Conservation (phyloP, 768 basidiomycete genomes). For the Gautieria morchelliformis region DNA sequence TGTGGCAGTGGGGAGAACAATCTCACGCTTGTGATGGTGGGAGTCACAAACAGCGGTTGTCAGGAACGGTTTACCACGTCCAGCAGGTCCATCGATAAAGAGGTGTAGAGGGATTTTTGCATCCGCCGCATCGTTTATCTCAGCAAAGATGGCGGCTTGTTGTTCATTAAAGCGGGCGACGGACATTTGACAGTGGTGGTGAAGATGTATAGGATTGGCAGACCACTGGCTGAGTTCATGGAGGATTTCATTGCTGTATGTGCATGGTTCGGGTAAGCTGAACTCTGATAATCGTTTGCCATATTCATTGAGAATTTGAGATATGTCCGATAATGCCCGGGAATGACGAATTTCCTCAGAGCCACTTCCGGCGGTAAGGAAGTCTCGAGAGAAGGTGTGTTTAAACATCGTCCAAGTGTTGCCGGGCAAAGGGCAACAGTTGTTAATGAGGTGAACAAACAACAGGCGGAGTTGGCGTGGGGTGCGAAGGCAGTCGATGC, state of each 20-base stretch:
- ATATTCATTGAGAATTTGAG: slow-evolving; percentile 15
- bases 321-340: slow-evolving; percentile 17
- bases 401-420: slow-evolving; percentile 21
- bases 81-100: background rate
- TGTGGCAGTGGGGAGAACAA: slow-evolving; percentile 31
- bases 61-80: background rate
- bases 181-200: slow-evolving; percentile 8
- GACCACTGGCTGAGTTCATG: slow-evolving; percentile 20
- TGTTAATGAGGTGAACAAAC: slow-evolving; percentile 29
- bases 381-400: slow-evolving; percentile 17
- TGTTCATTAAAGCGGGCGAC: slow-evolving; percentile 15
- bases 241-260: slow-evolving; percentile 24
- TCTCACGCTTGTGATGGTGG: background rate
- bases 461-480: slow-evolving; percentile 29
- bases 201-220: slow-evolving; percentile 3
- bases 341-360: slow-evolving; percentile 15
- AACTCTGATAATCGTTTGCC: slow-evolving; percentile 20
- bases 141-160: slow-evolving; percentile 16
- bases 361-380: slow-evolving; percentile 10
- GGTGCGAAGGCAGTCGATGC: slow-evolving; percentile 20
- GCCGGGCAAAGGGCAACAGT: slow-evolving; percentile 18
- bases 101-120: slow-evolving; percentile 12
- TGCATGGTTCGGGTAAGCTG: no score
- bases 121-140: slow-evolving; percentile 11
- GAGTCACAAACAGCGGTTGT: background rate